Conservation (phyloP, 1,284 basidiomycete genomes). For the Boletus holoroseus region DNA sequence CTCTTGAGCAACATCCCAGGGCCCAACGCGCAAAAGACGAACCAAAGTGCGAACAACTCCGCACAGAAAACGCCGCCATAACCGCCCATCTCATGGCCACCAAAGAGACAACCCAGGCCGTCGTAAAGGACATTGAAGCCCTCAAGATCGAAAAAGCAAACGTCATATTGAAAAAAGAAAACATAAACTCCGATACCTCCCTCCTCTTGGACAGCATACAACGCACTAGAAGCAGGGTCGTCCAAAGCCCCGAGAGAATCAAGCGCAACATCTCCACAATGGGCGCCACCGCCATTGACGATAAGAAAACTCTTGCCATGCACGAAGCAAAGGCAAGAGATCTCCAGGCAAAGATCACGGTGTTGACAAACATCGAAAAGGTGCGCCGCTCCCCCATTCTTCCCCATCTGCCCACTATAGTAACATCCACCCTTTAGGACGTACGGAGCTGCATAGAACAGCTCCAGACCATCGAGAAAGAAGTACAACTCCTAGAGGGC, state of each 20-base stretch:
- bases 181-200: constrained; percentile 52
- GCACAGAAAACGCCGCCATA: constrained; percentile 56
- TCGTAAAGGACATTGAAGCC: constrained; percentile 56
- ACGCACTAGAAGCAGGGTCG: constrained; percentile 65
- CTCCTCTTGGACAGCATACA: constrained; percentile 53
- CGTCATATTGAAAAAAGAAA: constrained; percentile 59
- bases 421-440: constrained; percentile 44
- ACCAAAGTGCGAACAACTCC: constrained; percentile 59
- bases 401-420: background rate
- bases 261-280: constrained; percentile 73
- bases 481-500: constrained; percentile 55
- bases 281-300: constrained; percentile 53
- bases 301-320: constrained; percentile 54
- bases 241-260: constrained; percentile 83
- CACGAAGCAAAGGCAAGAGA: constrained; percentile 72
- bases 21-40: constrained; percentile 65
- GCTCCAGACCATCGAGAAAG: constrained; percentile 65
- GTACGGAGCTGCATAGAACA: constrained; percentile 63
- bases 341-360: constrained; percentile 66
- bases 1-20: constrained; percentile 35
- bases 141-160: constrained; percentile 64
- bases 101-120: constrained; percentile 57
- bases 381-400: constrained; percentile 32
- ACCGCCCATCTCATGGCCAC: constrained; percentile 60
- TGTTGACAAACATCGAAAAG: constrained; percentile 70